Conservation (phyloP, 1,284 basidiomycete genomes). For the Mycocalia duriaeana region DNA sequence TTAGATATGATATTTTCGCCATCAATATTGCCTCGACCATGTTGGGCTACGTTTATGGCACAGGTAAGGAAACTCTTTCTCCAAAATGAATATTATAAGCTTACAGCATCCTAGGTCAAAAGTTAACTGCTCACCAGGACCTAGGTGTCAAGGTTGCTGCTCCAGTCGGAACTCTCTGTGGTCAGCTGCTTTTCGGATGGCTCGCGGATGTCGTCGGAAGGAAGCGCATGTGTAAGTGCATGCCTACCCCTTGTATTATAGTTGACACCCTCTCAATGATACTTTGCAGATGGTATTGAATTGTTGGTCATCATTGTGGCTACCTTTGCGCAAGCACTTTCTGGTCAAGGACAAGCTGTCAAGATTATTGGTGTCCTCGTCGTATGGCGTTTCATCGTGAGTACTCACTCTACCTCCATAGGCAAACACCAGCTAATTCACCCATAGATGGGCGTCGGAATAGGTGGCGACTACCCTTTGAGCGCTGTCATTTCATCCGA, state of each 20-base stretch:
- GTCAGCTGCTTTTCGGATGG: conserved; percentile 70
- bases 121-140: conserved; percentile 55
- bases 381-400: conserved; percentile 61
- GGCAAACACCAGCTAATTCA: conserved; percentile 11
- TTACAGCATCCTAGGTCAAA: conserved; percentile 24
- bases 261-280: no score
- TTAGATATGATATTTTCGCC: conserved; percentile 67
- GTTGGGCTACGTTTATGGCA: conserved; percentile 73
- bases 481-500: conserved; percentile 69
- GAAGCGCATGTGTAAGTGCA: conserved; percentile 64
- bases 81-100: conserved; percentile 8
- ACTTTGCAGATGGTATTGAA: conserved; percentile 63
- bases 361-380: conserved; percentile 70
- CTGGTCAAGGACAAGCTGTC: conserved; percentile 55
- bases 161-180: conserved; percentile 57
- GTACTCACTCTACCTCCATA: conserved; percentile 17
- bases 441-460: conserved; percentile 59
- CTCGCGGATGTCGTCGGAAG: conserved; percentile 68
- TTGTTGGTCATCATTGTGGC: conserved; percentile 67
- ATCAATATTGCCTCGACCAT: conserved; percentile 75
- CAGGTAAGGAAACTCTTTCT: conserved; percentile 19
- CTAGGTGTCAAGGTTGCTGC: conserved; percentile 79
- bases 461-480: conserved; percentile 71
- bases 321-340: conserved; percentile 58
- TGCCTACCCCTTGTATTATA: conserved; percentile 19